These are phyloP conservation scores for Lentinula lateritia DNA, from an alignment of 768 basidiomycete genomes.

Conservation along the genomic window DNA sequence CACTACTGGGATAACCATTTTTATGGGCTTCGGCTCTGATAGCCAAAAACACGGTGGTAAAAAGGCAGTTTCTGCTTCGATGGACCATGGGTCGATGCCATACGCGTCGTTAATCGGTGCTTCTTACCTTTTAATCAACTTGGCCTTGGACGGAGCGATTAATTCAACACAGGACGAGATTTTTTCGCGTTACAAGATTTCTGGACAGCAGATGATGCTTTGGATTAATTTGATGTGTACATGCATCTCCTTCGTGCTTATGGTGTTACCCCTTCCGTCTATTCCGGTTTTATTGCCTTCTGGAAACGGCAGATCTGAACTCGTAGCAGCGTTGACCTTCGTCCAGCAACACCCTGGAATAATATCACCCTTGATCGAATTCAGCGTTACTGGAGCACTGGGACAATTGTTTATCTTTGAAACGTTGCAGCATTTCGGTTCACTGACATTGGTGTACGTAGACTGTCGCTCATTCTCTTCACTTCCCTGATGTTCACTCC, in stretches of 20 bases:
- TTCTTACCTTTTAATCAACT: slow-evolving; percentile 75
- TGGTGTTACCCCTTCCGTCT: slow-evolving; percentile 69
- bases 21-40: slow-evolving; percentile 84
- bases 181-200: slow-evolving; percentile 66
- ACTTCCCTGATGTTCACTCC: slow-evolving; percentile 5
- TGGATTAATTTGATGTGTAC: slow-evolving; percentile 92
- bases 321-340: slow-evolving; percentile 65
- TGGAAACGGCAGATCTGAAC: slow-evolving; percentile 52
- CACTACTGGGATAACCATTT: slow-evolving; percentile 84
- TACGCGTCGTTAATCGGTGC: slow-evolving; percentile 68
- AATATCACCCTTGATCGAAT: slow-evolving; percentile 69
- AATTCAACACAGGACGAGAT: slow-evolving; percentile 98
- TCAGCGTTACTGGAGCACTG: slow-evolving; percentile 85
- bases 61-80: slow-evolving; percentile 25
- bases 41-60: slow-evolving; percentile 34
- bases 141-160: slow-evolving; percentile 86
- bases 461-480: background rate
- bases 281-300: slow-evolving; percentile 81
- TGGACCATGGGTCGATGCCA: slow-evolving; percentile 23
- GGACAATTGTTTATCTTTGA: slow-evolving; percentile 99
- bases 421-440: slow-evolving; percentile 88
- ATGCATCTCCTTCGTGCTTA: slow-evolving; percentile 59
- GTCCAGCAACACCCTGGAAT: slow-evolving; percentile 74
- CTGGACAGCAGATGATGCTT: slow-evolving; percentile 99
- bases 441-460: slow-evolving; percentile 81